phyloP scores from a whole-genome alignment of 257 asterid species.

The Striga asiatica region DNA sequence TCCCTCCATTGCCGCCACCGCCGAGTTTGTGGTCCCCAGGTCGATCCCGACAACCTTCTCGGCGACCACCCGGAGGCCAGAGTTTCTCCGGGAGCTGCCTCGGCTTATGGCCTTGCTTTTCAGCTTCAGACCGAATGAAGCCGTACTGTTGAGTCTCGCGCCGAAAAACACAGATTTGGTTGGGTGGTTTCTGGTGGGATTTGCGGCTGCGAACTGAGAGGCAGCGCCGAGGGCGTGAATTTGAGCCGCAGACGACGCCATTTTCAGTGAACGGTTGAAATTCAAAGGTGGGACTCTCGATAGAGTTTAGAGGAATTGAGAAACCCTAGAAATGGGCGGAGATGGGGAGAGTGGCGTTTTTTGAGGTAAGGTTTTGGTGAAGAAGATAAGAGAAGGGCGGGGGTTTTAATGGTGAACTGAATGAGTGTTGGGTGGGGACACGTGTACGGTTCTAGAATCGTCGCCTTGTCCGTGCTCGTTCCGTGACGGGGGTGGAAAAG shows the following conservation, averaged over 20 bases:
- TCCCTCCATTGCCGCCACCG: conserved; percentile 94
- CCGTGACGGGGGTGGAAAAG: conserved; percentile 3
- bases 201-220: conserved; percentile 28
- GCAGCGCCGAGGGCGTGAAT: conserved; percentile 53
- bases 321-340: conserved; percentile 18
- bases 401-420: conserved; percentile 11
- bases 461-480: conserved; percentile 10
- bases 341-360: conserved; percentile 3
- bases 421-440: conserved; percentile 32
- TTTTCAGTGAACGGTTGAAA: conserved; percentile 3
- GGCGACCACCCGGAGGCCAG: conserved; percentile 54
- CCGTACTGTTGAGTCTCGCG: conserved; percentile 23
- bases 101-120: conserved; percentile 26
- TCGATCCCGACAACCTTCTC: conserved; percentile 92
- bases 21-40: conserved; percentile 81
- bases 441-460: conserved; percentile 30
- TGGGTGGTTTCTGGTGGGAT: conserved; percentile 13
- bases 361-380: conserved; percentile 19
- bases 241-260: conserved; percentile 58
- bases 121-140: conserved; percentile 31
- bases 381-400: conserved; percentile 18
- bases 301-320: too few species aligned
- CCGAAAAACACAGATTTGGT: conserved; percentile 40
- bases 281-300: not conserved
- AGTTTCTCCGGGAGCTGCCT: conserved; percentile 14